Conservation (phyloP, 768 basidiomycete species). For the Boletus reticulatus region DNA sequence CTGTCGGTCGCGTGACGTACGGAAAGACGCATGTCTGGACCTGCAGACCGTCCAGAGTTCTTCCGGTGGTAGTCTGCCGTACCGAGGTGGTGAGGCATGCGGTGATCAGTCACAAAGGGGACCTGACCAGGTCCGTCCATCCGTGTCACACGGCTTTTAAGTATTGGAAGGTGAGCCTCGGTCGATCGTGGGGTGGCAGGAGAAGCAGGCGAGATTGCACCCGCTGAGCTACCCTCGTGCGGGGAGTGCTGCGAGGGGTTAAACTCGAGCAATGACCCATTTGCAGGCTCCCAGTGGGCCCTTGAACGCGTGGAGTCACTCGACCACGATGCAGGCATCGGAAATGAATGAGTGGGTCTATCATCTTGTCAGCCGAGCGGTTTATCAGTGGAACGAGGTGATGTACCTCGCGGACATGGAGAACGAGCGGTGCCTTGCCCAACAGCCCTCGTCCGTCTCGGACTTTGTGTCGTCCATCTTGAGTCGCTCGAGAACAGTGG, state of each 20-base stretch:
- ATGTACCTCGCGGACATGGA: conserved; percentile 39
- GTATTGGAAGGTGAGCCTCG: conserved; percentile 14
- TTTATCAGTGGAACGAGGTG: neutral
- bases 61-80: conserved; percentile 17
- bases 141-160: conserved; percentile 12
- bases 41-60: conserved; percentile 15
- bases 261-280: conserved; percentile 16
- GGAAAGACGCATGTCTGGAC: conserved; percentile 23
- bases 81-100: conserved; percentile 5
- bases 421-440: conserved; percentile 44
- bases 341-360: conserved; percentile 19
- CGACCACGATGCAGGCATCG: conserved; percentile 27
- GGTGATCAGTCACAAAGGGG: conserved; percentile 12
- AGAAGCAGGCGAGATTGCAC: conserved; percentile 48
- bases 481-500: conserved; percentile 65
- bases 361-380: neutral
- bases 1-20: conserved; percentile 27
- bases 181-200: conserved; percentile 54
- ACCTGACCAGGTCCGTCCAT: conserved; percentile 10
- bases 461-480: conserved; percentile 46
- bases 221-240: conserved; percentile 47
- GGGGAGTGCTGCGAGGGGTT: conserved; percentile 30
- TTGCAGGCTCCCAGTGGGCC: conserved; percentile 15
- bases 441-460: conserved; percentile 25
- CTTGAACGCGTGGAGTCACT: conserved; percentile 15